Evolutionary conservation across 2,329 filamentous ascomycete species (phyloP).

Genomic region (Phialophora macrospora): DNA sequence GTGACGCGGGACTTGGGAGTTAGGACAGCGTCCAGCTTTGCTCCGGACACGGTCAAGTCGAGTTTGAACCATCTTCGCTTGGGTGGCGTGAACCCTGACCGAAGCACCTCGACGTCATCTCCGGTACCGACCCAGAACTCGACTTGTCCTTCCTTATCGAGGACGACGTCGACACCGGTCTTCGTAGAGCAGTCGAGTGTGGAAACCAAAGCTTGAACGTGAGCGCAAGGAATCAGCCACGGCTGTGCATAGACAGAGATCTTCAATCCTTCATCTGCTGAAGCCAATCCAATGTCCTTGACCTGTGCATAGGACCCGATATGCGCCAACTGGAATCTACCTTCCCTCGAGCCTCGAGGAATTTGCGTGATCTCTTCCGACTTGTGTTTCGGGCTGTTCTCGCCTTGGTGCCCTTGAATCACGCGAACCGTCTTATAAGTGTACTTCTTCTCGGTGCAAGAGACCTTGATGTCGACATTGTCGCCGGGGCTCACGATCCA

Average conservation of each 20-base stretch:
- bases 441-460: conserved; percentile 31
- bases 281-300: conserved; percentile 1
- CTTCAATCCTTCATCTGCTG: not conserved
- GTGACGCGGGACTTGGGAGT: too few species aligned
- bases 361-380: conserved; percentile 20
- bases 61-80: too few species aligned
- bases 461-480: conserved; percentile 29
- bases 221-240: conserved; percentile 7
- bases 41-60: too few species aligned
- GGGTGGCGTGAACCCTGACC: too few species aligned
- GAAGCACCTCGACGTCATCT: too few species aligned
- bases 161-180: conserved; percentile 16
- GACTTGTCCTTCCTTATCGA: conserved; percentile 7
- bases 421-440: conserved; percentile 27
- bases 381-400: conserved; percentile 13
- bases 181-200: conserved; percentile 15
- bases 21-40: too few species aligned
- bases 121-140: conserved; percentile 20
- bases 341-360: conserved; percentile 14
- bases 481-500: conserved; percentile 30
- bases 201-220: conserved; percentile 24
- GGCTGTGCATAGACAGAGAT: too few species aligned
- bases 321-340: conserved; percentile 25
- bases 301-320: conserved; percentile 27
- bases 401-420: conserved; percentile 22